phyloP scores from a whole-genome alignment of 2,329 filamentous ascomycete species.

The Trichoderma polysporum region DNA sequence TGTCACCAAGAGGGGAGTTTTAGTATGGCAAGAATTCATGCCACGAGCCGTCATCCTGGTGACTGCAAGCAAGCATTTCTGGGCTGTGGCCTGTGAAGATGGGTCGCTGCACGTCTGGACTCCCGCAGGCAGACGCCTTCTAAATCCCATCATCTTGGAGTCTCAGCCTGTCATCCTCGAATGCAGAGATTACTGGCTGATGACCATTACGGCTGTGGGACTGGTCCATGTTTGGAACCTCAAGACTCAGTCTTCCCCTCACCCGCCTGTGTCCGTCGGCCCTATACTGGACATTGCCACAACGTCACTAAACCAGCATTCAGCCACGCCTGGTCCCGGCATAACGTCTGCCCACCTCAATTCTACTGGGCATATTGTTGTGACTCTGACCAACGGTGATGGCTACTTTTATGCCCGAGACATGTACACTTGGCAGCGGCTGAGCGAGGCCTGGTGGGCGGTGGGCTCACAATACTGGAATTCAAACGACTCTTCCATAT shows the following conservation, averaged over 20 bases:
- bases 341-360: constrained; percentile 92
- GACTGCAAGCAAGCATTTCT: constrained; percentile 86
- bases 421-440: constrained; percentile 88
- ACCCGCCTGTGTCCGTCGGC: constrained; percentile 84
- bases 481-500: constrained; percentile 86
- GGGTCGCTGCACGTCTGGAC: constrained; percentile 90
- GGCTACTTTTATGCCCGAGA: constrained; percentile 84
- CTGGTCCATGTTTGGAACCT: constrained; percentile 94
- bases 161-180: constrained; percentile 93
- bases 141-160: constrained; percentile 84
- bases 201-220: constrained; percentile 85
- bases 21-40: constrained; percentile 92
- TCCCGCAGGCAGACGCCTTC: constrained; percentile 79
- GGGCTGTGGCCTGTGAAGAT: constrained; percentile 91
- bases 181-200: constrained; percentile 81
- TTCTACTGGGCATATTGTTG: constrained; percentile 77
- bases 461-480: constrained; percentile 99
- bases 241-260: constrained; percentile 75
- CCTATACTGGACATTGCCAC: constrained; percentile 86
- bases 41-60: constrained; percentile 84
- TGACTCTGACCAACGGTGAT: constrained; percentile 93
- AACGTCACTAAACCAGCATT: constrained; percentile 73
- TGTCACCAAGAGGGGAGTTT: constrained; percentile 74
- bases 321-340: constrained; percentile 72
- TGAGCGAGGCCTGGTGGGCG: constrained; percentile 98